phyloP scores from a whole-genome alignment of 2,329 filamentous ascomycete species.

The Colletotrichum truncatum region DNA sequence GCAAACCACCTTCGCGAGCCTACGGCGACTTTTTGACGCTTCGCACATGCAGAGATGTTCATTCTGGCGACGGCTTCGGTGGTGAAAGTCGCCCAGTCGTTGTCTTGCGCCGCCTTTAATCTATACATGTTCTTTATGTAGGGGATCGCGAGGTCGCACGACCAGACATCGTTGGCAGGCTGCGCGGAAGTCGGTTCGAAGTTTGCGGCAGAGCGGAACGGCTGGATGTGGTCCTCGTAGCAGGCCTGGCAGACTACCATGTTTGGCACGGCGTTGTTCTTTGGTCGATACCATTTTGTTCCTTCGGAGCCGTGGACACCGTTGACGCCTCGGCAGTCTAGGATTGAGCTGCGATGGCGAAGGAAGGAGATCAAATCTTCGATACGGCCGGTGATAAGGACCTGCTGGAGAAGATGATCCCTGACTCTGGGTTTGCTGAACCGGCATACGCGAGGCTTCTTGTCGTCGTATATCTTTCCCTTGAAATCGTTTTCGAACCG shows the following conservation, averaged over 20 bases:
- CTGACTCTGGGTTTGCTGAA: conserved; percentile 44
- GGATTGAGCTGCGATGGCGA: conserved; percentile 34
- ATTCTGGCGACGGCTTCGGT: conserved; percentile 39
- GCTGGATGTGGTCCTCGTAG: conserved; percentile 42
- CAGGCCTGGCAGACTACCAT: conserved; percentile 50
- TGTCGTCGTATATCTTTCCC: conserved; percentile 33
- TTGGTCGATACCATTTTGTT: conserved; percentile 43
- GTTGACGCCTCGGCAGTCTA: conserved; percentile 39
- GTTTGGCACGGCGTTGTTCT: conserved; percentile 38
- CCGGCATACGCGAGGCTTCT: conserved; percentile 41
- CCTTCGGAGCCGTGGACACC: conserved; percentile 34
- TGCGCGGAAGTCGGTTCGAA: conserved; percentile 40
- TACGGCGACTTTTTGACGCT: conserved; percentile 29
- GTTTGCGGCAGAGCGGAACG: conserved; percentile 37
- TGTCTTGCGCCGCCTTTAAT: conserved; percentile 19
- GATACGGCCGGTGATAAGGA: conserved; percentile 38
- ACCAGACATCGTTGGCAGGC: conserved; percentile 40
- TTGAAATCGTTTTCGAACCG: conserved; percentile 39
- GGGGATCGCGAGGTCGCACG: conserved; percentile 43
- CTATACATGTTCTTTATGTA: conserved; percentile 42
- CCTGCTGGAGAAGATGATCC: conserved; percentile 41
- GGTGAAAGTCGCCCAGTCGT: conserved; percentile 45
- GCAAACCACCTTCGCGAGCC: conserved; percentile 44
- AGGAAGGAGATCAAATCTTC: conserved; percentile 40
- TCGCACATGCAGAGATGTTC: conserved; percentile 38